Evolutionary conservation across 352 stramenopile species (phyloP).

Genomic region (Phytophthora megakarya): DNA sequence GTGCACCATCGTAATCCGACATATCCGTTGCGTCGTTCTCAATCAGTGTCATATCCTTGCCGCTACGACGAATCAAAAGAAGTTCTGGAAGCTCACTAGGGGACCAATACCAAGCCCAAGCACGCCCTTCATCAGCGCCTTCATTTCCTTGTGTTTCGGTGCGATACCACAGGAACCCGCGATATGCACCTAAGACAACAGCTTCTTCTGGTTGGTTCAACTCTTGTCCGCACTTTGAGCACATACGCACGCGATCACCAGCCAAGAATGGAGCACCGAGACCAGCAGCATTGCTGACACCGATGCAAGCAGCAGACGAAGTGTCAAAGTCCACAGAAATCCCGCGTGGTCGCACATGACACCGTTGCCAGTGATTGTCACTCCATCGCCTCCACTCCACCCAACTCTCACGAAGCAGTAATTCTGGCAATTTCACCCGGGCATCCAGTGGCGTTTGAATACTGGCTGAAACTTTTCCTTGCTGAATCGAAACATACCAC

Average conservation of each 20-base stretch:
- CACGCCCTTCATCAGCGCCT: constrained; percentile 91
- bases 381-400: constrained; percentile 85
- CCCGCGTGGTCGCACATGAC: constrained; percentile 77
- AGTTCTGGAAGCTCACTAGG: constrained; percentile 90
- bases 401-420: constrained; percentile 77
- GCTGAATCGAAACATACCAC: constrained; percentile 73
- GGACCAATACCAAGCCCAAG: constrained; percentile 96
- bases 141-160: constrained; percentile 97
- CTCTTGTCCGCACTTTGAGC: constrained; percentile 92
- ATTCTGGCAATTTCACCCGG: constrained; percentile 55
- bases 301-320: constrained; percentile 88
- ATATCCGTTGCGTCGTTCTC: constrained; percentile 79
- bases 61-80: constrained; percentile 76
- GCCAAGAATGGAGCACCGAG: constrained; percentile 90
- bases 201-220: constrained; percentile 97
- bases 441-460: neutral
- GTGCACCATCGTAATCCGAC: constrained; percentile 43
- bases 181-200: constrained; percentile 93
- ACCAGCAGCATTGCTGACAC: constrained; percentile 88
- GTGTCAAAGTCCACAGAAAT: constrained; percentile 96
- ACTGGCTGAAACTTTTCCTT: constrained; percentile 27
- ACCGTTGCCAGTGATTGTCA: constrained; percentile 82
- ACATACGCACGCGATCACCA: constrained; percentile 94
- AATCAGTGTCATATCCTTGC: constrained; percentile 88
- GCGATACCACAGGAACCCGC: constrained; percentile 94